A percentile compares a stretch with the other conserved stretches of the same genome.
Conservation (phyloP, 345 rosid genomes). For the Firmiana major region DNA sequence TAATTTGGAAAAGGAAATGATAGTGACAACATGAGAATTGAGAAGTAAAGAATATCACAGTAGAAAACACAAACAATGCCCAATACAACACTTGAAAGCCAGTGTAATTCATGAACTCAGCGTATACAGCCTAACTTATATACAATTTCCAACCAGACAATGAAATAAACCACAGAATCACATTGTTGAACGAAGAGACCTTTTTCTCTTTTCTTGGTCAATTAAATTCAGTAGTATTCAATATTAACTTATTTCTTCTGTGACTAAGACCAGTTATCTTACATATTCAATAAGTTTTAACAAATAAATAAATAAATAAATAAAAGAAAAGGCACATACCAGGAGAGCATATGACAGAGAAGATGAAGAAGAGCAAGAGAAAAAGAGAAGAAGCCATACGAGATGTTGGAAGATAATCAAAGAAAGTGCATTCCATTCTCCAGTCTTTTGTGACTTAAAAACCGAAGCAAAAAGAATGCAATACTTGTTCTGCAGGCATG, state of each 20-base stretch:
- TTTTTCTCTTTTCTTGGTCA: neutral
- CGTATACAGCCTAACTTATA: neutral
- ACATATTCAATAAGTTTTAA: neutral
- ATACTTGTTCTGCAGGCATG: slow-evolving; percentile 37
- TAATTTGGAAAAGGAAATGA: too few relatives aligned
- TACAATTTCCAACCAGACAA: neutral
- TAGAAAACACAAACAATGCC: too few relatives aligned
- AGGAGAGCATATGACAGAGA: slow-evolving; percentile 38
- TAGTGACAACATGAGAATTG: too few relatives aligned
- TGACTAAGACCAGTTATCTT: neutral
- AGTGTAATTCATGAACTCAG: neutral
- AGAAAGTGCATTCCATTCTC: slow-evolving; percentile 34
- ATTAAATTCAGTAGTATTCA: neutral
- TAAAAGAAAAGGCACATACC: slow-evolving; percentile 28
- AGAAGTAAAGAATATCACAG: neutral
- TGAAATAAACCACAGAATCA: neutral
- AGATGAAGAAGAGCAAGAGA: slow-evolving; percentile 48
- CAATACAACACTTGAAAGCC: neutral
- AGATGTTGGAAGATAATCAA: slow-evolving; percentile 18
- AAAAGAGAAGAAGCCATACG: slow-evolving; percentile 47
- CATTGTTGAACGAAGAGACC: neutral
- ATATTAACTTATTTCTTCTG: neutral
- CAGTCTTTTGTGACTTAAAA: slow-evolving; percentile 31
- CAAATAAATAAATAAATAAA: too few relatives aligned
- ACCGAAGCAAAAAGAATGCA: slow-evolving; percentile 18